Evolutionary conservation across 768 basidiomycete species (phyloP), one percentile per base, ranked within the genome.

Genomic region (Xanthoconium purpureum): DNA sequence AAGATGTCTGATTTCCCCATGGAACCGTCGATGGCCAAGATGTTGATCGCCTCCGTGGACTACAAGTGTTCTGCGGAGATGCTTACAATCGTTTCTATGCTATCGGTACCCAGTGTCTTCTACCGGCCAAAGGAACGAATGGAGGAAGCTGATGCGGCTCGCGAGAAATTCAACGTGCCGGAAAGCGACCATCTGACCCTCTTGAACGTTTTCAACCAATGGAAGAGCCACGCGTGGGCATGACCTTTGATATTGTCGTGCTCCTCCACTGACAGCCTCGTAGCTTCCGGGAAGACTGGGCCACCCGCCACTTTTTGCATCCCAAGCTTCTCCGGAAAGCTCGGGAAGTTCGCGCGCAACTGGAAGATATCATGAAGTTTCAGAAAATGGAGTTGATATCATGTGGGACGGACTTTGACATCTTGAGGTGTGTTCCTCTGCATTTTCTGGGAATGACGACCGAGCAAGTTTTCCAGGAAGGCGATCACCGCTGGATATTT

Each of bases 1-100:
- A 97, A 97, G 75, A 98, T 99, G 95, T 95, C 93, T 14, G 94
- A 98, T 66, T 98, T 98, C 74, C 97, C 97, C 5, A 98, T 99
- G 95, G 96, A 98, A 69, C 96, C 96, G 3, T 94, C 92, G 1
- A 92, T 99, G 84, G 94, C 94, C 24, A 98, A 98, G 78, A 98
- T 99, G 94, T 79, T 99, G 55, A 98, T 98, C 66, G 64, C 63
- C 20, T 88, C 87, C 33, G 94, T 96, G 60, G 95, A 97, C 36
- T 93, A 94, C 71, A 84, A 83, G 63, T 98, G 96, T 72, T 95
- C 94, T 13, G 76, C 83, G 8, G 96, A 98, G 77, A 97, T 98
- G 91, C 77, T 99, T 63, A 98, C 97, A 4, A 97, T 99, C 58
- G 97, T 99, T 20, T 96, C 94, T 2, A 99, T 99, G 97, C 78